Percentiles rank a stretch among this genome's conserved stretches.
phyloP scores from a whole-genome alignment of 305 asterid species.

The Fraxinus platypoda region DNA sequence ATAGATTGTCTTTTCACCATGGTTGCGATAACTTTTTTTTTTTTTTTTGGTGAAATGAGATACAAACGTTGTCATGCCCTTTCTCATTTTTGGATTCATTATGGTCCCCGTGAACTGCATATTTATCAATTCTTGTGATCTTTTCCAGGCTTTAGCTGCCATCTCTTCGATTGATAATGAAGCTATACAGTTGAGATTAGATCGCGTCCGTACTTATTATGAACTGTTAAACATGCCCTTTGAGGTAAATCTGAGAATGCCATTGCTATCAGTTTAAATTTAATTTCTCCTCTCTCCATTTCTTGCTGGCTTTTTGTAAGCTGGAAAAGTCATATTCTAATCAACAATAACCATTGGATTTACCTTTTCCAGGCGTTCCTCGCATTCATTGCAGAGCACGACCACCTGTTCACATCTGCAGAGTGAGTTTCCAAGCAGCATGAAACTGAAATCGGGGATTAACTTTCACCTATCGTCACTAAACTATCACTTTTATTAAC shows the following conservation, averaged over 20 bases:
- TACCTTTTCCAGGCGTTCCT: constrained; percentile 73
- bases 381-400: constrained; percentile 87
- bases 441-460: neutral
- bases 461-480: neutral
- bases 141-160: constrained; percentile 84
- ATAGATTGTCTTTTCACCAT: neutral
- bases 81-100: constrained; percentile 9
- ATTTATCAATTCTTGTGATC: constrained; percentile 17
- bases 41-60: neutral
- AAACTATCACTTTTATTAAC: constrained; percentile 22
- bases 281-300: neutral
- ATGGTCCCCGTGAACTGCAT: neutral
- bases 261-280: constrained; percentile 4
- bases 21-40: neutral
- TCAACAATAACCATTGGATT: constrained; percentile 13
- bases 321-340: neutral
- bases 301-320: neutral
- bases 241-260: constrained; percentile 58
- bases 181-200: constrained; percentile 78
- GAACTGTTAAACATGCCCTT: constrained; percentile 95
- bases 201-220: constrained; percentile 85
- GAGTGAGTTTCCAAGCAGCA: constrained; percentile 60
- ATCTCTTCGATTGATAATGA: constrained; percentile 82
- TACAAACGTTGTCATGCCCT: neutral
- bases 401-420: constrained; percentile 57